Evolutionary conservation across 75 land plant genomes (phyloP), one percentile per base, ranked within the genome.

Genomic region (Gnetum montanum): DNA sequence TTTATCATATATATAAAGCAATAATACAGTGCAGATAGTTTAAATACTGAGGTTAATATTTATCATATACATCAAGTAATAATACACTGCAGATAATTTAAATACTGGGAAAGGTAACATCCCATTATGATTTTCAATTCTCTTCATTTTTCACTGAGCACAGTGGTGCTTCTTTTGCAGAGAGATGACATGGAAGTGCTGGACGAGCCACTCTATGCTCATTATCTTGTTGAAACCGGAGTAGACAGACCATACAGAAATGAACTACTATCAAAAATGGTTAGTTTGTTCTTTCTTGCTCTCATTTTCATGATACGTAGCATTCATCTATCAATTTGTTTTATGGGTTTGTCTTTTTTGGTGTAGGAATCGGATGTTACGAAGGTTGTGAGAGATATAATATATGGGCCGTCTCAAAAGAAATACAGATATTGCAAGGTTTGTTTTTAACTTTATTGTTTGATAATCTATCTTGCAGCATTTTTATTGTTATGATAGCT

Each of bases 121-220:
- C n/a, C n/a, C n/a, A n/a, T n/a, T n/a, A n/a, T n/a, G n/a, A n/a
- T n/a, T n/a, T n/a, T n/a, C n/a, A n/a, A n/a, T n/a, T n/a, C n/a
- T n/a, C n/a, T n/a, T n/a, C n/a, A n/a, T n/a, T n/a, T n/a, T n/a
- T n/a, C n/a, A n/a, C n/a, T n/a, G n/a, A n/a, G n/a, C n/a, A n/a
- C n/a, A n/a, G n/a, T n/a, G n/a, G n/a, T n/a, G n/a, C n/a, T n/a
- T n/a, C n/a, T n/a, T n/a, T n/a, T 68, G 61, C 67, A 93, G 98
- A 78, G 94, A 61, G 96, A 94, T 70, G 98, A 94, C 60, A 83
- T 63, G 10, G 91, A 94, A 46, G 88, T 85, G 24, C 61, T 89
- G 45, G 98, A 94, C 68, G 98, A 94, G 65, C 98, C 98, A 4
- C 82, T 94, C 2, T 94, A 94, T 76, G 83, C 96, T 41, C 63